Base-by-base conservation (phyloP, 1,139 yeast species). In the Blastobotrys buckinghamii region DNA sequence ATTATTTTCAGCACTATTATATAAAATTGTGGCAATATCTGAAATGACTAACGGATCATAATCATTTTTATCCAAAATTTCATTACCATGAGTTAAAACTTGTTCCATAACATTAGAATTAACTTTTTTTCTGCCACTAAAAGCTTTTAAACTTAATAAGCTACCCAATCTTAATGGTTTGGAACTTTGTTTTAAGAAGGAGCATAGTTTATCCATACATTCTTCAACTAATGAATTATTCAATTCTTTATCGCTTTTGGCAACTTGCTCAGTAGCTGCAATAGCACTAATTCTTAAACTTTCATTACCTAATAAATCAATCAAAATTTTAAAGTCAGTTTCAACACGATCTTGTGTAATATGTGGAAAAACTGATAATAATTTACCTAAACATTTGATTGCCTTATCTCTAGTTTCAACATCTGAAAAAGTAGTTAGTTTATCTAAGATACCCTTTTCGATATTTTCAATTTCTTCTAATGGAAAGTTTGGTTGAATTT, bases 351-450 rank as follows among this genome's bases (percentile, higher is more conserved):
- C 49, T n/a, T 45, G 43, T 15, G 56, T 12, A 12, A 20, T 16
- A 17, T 22, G 32, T 27, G 44, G 47, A 27, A 36, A 39, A 9
- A 43, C 27, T 6, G 44, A 30, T 9, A 47, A 35, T 20, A 58
- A 33, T 10, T 55, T 51, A 15, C 65, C 68, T 9, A 77, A 57
- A 7, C 71, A 66, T 15, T 53, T 49, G 10, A 80, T 66, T 7
- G 81, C 72, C 42, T 67, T 68, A 52, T 75, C 76, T 44, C 82
- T 67, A 16, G 79, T 71, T 44, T 78, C 83, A 50, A 76, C 66
- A 7, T 82, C 77, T 13, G 68, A 66, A 41, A 74, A 71, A 40
- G 71, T 69, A 1, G 65, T 56, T 6, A 73, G 68, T 47, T 73
- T 75, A n/a, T 63, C 65, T 2, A 67, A 50, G 20, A 73, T 59